Percentiles rank a stretch among this genome's conserved stretches.
These are phyloP conservation scores for Pythium vanterpoolii DNA, from an alignment of 352 stramenopile genomes.

Conservation along the genomic window DNA sequence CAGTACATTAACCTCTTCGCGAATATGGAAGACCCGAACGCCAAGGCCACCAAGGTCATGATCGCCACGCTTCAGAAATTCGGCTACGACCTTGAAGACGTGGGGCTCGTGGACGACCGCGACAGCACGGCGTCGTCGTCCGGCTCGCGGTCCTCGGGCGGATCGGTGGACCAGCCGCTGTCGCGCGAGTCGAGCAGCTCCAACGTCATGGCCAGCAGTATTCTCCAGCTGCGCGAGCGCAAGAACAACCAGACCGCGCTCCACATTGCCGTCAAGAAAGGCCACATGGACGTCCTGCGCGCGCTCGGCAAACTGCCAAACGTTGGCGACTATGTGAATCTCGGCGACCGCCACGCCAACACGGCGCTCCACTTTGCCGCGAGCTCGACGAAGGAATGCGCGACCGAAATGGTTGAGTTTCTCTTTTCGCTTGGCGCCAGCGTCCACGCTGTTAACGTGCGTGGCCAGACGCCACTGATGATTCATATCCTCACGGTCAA, in stretches of 20 bases:
- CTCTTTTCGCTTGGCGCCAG: conserved; percentile 65
- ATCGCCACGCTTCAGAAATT: conserved; percentile 83
- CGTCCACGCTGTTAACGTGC: conserved; percentile 63
- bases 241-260: conserved; percentile 86
- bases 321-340: conserved; percentile 67
- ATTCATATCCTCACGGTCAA: conserved; percentile 82
- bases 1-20: conserved; percentile 6
- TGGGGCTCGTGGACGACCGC: conserved; percentile 15
- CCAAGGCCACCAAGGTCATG: conserved; percentile 58
- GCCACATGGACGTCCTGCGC: conserved; percentile 73
- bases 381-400: conserved; percentile 51
- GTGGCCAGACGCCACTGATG: conserved; percentile 77
- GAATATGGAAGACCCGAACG: conserved; percentile 34
- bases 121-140: conserved; percentile 25
- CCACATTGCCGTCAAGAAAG: conserved; percentile 82
- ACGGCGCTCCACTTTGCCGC: conserved; percentile 82
- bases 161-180: conserved; percentile 17
- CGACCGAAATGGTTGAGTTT: conserved; percentile 64
- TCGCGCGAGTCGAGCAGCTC: conserved; percentile 14
- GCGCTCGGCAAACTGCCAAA: conserved; percentile 77
- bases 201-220: conserved; percentile 38
- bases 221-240: conserved; percentile 70
- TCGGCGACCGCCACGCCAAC: conserved; percentile 73
- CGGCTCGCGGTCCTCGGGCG: conserved; percentile 29
- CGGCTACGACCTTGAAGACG: conserved; percentile 68